Evolutionary conservation across 1,284 basidiomycete genomes (phyloP).

Genomic region (Mycena sp.): DNA sequence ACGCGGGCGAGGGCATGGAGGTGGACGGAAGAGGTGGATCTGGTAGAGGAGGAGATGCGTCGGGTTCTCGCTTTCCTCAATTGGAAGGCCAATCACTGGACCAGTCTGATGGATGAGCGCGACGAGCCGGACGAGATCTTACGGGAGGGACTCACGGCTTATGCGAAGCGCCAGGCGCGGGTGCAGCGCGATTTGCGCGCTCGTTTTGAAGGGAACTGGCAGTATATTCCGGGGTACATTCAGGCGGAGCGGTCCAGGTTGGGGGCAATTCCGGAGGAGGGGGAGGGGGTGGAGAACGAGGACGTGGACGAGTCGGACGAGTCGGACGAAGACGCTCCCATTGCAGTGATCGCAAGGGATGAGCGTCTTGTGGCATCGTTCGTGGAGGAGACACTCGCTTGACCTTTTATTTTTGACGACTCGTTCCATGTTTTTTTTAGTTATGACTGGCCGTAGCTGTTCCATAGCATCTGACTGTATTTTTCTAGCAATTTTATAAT

Average conservation of each 20-base stretch:
- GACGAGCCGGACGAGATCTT: background rate
- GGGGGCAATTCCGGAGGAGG: conserved; percentile 2
- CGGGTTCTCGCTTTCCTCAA: conserved; percentile 15
- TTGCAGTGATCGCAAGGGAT: conserved; percentile 1
- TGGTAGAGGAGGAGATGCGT: conserved; percentile 31
- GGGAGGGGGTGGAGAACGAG: background rate
- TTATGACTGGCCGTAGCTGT: no score
- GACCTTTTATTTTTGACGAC: background rate
- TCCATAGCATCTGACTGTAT: no score
- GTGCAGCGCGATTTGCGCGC: background rate
- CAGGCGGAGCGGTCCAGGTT: background rate
- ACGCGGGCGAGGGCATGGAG: conserved; percentile 19
- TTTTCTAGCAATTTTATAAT: no score
- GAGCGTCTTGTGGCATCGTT: background rate
- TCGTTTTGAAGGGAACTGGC: conserved; percentile 14
- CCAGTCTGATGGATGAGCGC: background rate
- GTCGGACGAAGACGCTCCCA: background rate
- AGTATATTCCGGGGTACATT: conserved; percentile 6
- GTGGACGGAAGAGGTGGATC: conserved; percentile 30
- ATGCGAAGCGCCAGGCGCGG: background rate
- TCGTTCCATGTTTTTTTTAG: no score
- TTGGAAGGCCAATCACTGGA: conserved; percentile 21
- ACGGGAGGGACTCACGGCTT: background rate
- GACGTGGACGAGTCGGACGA: background rate
- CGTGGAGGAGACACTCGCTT: conserved; percentile 20